Conservation (phyloP, 495 filamentous ascomycete genomes). For the Penicillium tannophilum region DNA sequence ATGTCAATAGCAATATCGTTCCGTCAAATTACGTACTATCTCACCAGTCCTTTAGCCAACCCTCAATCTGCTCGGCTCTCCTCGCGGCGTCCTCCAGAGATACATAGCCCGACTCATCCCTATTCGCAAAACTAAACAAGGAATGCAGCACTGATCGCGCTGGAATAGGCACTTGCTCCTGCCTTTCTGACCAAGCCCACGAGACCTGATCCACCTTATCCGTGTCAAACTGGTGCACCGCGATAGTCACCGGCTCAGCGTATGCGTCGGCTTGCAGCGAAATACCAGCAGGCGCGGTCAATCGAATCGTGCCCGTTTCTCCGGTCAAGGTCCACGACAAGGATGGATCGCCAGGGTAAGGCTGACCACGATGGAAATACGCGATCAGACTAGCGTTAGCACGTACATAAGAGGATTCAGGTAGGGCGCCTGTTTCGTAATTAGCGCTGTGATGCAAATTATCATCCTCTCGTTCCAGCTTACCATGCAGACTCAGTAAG, state of each 20-base stretch:
- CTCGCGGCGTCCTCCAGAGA: slow-evolving; percentile 4
- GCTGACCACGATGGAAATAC: not conserved
- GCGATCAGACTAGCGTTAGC: slow-evolving; percentile 1
- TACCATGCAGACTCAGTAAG: not conserved
- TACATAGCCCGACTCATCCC: slow-evolving; percentile 6
- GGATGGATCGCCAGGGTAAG: slow-evolving; percentile 1
- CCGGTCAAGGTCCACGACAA: slow-evolving; percentile 1
- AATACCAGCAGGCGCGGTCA: not conserved
- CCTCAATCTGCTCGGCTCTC: not conserved
- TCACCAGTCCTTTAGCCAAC: not conserved
- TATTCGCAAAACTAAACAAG: not conserved
- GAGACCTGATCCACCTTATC: not conserved
- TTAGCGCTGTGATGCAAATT: not conserved
- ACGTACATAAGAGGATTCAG: not conserved
- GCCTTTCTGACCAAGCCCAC: not conserved
- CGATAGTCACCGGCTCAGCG: slow-evolving; percentile 1
- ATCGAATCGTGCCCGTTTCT: slow-evolving; percentile 1
- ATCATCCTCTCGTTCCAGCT: not conserved
- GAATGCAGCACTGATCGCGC: slow-evolving; percentile 4
- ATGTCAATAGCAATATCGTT: not conserved
- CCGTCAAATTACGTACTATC: not conserved
- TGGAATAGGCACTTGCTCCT: not conserved
- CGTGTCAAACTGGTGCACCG: slow-evolving; percentile 1
- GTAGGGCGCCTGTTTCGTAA: not conserved
- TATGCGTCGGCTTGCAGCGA: slow-evolving; percentile 5